A percentile compares a stretch with the other conserved stretches of the same genome.
These are phyloP conservation scores for Monosporascus sp. DNA, from an alignment of 2,329 filamentous ascomycete genomes.

Conservation along the genomic window DNA sequence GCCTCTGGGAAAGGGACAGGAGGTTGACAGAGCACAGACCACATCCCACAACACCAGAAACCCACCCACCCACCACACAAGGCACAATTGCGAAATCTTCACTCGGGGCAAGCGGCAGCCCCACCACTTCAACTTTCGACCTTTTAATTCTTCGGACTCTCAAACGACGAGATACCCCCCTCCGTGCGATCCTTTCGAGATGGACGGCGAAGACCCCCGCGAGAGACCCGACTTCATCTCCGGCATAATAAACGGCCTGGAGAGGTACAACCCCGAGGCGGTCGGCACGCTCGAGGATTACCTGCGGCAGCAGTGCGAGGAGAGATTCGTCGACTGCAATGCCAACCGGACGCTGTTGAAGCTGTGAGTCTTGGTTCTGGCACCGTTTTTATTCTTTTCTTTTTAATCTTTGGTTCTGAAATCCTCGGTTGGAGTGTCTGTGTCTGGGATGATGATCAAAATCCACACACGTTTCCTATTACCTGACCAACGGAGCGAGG, in stretches of 20 bases:
- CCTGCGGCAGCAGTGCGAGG: conserved; percentile 89
- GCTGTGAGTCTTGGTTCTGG: conserved; percentile 63
- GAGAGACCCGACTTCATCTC: conserved; percentile 91
- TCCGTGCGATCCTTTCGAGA: conserved; percentile 34
- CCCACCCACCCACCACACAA: too few relatives aligned
- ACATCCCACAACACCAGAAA: too few relatives aligned
- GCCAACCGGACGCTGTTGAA: conserved; percentile 94
- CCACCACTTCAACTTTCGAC: conserved; percentile 25
- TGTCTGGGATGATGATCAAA: conserved; percentile 64
- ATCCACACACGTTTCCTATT: conserved; percentile 95
- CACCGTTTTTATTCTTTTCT: conserved; percentile 10
- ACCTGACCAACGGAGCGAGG: conserved; percentile 65
- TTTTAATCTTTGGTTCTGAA: conserved; percentile 10
- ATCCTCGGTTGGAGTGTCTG: conserved; percentile 9
- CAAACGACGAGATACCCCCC: conserved; percentile 1
- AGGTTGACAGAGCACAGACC: too few relatives aligned
- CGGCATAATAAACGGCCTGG: conserved; percentile 90
- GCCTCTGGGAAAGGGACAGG: too few relatives aligned
- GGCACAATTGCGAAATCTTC: too few relatives aligned
- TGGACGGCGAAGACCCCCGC: conserved; percentile 79
- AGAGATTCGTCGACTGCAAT: conserved; percentile 91
- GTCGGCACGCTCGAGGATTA: conserved; percentile 92
- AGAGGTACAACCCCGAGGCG: conserved; percentile 98
- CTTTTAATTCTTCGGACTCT: conserved; percentile 1
- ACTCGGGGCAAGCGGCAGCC: conserved; percentile 4